Base-by-base conservation (phyloP, 1,139 yeast genomes). In the Blastobotrys ciferrii region DNA sequence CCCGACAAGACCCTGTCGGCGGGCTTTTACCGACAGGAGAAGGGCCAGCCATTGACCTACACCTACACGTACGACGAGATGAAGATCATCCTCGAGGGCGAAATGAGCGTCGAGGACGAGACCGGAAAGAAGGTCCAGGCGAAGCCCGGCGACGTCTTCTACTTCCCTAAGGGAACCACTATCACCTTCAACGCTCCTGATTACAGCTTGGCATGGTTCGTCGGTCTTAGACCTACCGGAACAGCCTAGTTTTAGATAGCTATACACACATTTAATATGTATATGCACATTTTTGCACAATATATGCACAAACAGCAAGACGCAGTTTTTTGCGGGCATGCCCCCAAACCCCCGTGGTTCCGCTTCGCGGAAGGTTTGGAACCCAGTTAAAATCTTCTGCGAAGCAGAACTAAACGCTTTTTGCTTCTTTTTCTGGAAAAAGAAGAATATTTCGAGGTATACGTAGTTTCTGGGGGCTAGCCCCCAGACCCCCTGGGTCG, bases 61-160 rank as follows among this genome's bases (percentile, higher is more conserved):
- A 68, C 72, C 49, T 82, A 82, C 67, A 70, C 70, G 61, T 82
- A 81, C 66, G 87, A 82, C 62, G 88, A 82, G 70, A 81, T 80
- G 84, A 82, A 82, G 69, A 73, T 82, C 59, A 75, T 81, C 62
- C 70, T 82, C 57, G 85, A 81, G 63, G 87, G 87, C 54, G 81
- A 78, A 60, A 80, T 78, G 72, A 71, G 71, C 49, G 72, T 82
- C 57, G 62, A 78, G 47, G 88, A 82, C 58, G 87, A 80, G 67
- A 73, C 79, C 46, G 87, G 87, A 13, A 71, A 72, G 62, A 39
- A 46, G 15, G 74, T 75, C 55, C 71, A 70, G 48, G 84, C 75
- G 49, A 67, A 73, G 52, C 83, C 83, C 49, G 85, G 85, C 52
- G 88, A 82, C 58, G 83, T 80, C n/a, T 75, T 82, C 60, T 81